phyloP scores from a whole-genome alignment of 169 alveolate genomes.

The Eimeria acervulina region DNA sequence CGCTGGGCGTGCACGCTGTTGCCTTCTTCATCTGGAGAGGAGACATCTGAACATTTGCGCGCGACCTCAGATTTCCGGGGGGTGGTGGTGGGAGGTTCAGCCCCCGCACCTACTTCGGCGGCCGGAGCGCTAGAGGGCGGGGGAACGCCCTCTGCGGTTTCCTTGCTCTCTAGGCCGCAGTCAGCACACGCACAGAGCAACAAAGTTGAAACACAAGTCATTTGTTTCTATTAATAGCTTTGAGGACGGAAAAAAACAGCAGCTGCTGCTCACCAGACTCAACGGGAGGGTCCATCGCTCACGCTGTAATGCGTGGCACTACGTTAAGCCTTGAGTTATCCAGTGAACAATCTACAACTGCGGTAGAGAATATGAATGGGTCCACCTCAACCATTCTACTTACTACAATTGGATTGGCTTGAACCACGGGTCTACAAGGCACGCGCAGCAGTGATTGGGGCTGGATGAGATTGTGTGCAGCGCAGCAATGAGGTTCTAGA shows the following conservation, averaged over 20 bases:
- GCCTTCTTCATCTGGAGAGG: conserved; percentile 48
- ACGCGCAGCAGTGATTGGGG: conserved; percentile 6
- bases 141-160: background rate
- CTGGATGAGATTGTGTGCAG: background rate
- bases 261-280: background rate
- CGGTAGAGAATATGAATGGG: background rate
- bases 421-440: background rate
- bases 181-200: background rate
- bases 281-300: conserved; percentile 43
- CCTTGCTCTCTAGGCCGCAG: conserved; percentile 6
- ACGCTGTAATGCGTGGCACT: background rate
- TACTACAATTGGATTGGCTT: background rate
- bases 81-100: background rate
- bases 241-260: background rate
- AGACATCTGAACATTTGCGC: conserved; percentile 18
- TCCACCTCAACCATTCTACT: background rate
- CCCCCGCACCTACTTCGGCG: conserved; percentile 8
- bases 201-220: background rate
- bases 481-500: background rate
- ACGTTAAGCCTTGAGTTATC: background rate
- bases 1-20: conserved; percentile 63
- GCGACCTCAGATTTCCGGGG: background rate
- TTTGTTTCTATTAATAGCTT: background rate
- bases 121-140: background rate
- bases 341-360: background rate